Evolutionary conservation across 2,329 filamentous ascomycete genomes (phyloP), one percentile per base, ranked within the genome.

Genomic region (Acarospora socialis): DNA sequence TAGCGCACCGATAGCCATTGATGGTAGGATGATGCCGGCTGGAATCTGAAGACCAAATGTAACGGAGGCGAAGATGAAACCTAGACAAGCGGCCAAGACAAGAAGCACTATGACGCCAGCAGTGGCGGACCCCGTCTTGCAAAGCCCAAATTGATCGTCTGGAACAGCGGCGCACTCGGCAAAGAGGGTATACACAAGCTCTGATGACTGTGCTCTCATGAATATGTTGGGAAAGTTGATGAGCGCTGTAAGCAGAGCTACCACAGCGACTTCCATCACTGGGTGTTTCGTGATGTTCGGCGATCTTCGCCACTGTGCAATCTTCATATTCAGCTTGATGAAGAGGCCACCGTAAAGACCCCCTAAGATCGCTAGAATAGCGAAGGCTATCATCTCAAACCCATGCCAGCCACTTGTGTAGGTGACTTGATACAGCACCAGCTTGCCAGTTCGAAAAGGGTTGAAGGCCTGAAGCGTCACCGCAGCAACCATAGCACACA

Each of bases 401-500:
- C 78, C 81, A 54, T 95, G 84, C 87, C 87, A 98, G 28, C 77
- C 77, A 17, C 75, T 77, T 44, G 77, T 86, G 54, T 94, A 95
- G 21, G 81, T 87, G 48, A 94, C 86, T 56, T 98, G 86, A 52
- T 93, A 98, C 33, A 95, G 63, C 27, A 95, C 90, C 32, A 95
- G 77, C 54, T 98, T 92, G 33, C 87, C 90, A 2, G 86, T 92
- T 32, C 90, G 73, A 53, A 95, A 94, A 4, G 90, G 90, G 51
- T 98, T 90, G 39, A 93, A 71, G 4, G 82, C 82, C 54, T 95
- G 87, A 4, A 98, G 65, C 9, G 84, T 83, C 21, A 95, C 82
- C 12, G 90, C 87, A 10, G 86, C 90, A n/a, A 92, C 82, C 86
- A 95, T 95, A 51, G 90, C 90, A 48, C 90, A 95, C 23, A 98